A percentile compares a stretch with the other conserved stretches of the same genome.
These are phyloP conservation scores for Pleurotus eryngii DNA, from an alignment of 768 basidiomycete species.

Conservation along the genomic window DNA sequence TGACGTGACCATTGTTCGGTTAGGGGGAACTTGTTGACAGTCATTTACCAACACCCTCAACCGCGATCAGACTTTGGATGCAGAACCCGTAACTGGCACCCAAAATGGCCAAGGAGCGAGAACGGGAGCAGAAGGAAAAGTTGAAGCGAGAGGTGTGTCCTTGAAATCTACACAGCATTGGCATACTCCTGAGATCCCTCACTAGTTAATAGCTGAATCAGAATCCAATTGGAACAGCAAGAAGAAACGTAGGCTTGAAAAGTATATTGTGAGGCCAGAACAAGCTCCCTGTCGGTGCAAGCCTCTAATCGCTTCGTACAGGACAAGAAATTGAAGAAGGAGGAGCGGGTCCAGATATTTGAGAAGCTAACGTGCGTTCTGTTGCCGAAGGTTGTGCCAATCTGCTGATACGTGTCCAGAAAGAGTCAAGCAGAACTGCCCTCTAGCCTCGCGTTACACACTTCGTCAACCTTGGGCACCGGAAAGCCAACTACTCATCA, in stretches of 20 bases:
- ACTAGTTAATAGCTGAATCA: slow-evolving; percentile 46
- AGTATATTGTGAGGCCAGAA: slow-evolving; percentile 71
- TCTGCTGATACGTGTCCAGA: slow-evolving; percentile 38
- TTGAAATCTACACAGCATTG: not conserved
- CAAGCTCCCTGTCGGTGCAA: not conserved
- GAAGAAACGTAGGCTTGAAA: slow-evolving; percentile 87
- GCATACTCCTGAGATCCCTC: not conserved
- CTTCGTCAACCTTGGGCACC: slow-evolving; percentile 83
- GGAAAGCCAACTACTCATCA: slow-evolving; percentile 60
- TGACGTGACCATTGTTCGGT: too few species aligned
- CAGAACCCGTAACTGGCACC: too few species aligned
- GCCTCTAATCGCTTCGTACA: slow-evolving; percentile 23
- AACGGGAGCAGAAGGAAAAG: slow-evolving; percentile 54
- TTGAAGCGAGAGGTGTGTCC: slow-evolving; percentile 55
- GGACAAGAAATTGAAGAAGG: slow-evolving; percentile 93
- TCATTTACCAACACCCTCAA: too few species aligned
- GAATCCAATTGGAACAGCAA: slow-evolving; percentile 76
- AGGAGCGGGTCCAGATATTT: slow-evolving; percentile 73
- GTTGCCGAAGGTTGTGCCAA: slow-evolving; percentile 4
- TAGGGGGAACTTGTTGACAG: too few species aligned
- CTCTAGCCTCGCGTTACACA: slow-evolving; percentile 58
- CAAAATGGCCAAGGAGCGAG: slow-evolving; percentile 61
- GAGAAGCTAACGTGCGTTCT: slow-evolving; percentile 75
- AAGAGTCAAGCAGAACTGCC: slow-evolving; percentile 72
- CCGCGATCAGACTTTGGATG: too few species aligned